Percentiles rank a stretch among this genome's conserved stretches.
These are phyloP conservation scores for Escallonia herrerae DNA, from an alignment of 129 eudicot genomes.

Conservation along the genomic window DNA sequence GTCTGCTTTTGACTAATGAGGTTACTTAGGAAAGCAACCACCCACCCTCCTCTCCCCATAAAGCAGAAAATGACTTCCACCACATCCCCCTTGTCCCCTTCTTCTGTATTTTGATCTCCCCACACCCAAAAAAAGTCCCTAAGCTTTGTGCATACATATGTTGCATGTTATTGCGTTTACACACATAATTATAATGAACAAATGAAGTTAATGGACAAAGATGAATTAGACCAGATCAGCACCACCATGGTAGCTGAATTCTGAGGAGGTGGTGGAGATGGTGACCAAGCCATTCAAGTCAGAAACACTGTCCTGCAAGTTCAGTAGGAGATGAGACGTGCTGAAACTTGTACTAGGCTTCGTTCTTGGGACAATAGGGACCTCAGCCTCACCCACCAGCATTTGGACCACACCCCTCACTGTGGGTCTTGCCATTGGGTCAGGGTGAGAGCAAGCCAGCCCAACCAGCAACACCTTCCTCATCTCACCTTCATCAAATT, in stretches of 20 bases:
- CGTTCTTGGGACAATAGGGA: constrained; percentile 75
- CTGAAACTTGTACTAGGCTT: constrained; percentile 68
- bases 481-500: constrained; percentile 64
- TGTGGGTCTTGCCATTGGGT: constrained; percentile 74
- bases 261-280: constrained; percentile 71
- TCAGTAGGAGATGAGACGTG: constrained; percentile 64
- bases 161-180: too few relatives aligned
- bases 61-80: constrained; percentile 31
- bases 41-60: constrained; percentile 16
- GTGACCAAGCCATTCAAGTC: constrained; percentile 67
- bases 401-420: constrained; percentile 87
- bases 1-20: constrained; percentile 28
- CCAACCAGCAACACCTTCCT: constrained; percentile 63
- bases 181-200: background rate
- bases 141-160: too few relatives aligned
- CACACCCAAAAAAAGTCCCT: too few relatives aligned
- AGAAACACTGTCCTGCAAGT: constrained; percentile 83
- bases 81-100: background rate
- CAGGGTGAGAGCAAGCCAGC: constrained; percentile 86
- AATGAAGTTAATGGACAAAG: background rate
- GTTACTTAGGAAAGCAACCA: constrained; percentile 40
- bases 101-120: too few relatives aligned
- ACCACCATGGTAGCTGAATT: constrained; percentile 39
- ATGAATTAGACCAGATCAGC: constrained; percentile 34
- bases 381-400: constrained; percentile 74